Conservation (phyloP, 106 monocot genomes). For the Posidonia australis region DNA sequence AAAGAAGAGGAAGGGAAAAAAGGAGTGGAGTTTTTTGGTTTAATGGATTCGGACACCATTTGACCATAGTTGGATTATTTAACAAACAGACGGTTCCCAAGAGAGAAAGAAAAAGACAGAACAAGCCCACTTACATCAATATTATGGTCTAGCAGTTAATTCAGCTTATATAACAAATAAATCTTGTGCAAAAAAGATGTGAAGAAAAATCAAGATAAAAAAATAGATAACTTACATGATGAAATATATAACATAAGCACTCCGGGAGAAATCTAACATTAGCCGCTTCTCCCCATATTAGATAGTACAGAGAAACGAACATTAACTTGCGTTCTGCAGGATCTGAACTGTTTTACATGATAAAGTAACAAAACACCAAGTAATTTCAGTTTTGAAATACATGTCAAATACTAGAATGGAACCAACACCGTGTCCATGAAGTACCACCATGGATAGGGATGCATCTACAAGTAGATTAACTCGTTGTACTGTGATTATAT, state of each 20-base stretch:
- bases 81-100: no score
- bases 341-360: constrained; percentile 32
- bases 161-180: background rate
- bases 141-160: no score
- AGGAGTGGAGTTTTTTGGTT: no score
- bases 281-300: constrained; percentile 92
- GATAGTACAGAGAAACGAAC: constrained; percentile 68
- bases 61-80: no score
- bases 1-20: no score
- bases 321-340: constrained; percentile 64
- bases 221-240: constrained; percentile 57
- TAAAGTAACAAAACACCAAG: background rate
- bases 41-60: no score
- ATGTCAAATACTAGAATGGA: background rate
- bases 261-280: constrained; percentile 93
- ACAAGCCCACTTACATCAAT: no score
- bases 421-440: background rate
- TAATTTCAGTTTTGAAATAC: no score
- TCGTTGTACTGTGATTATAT: no score
- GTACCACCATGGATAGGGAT: background rate
- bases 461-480: background rate
- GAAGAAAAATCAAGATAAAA: background rate
- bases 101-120: no score
- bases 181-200: background rate
- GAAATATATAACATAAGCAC: constrained; percentile 93